phyloP scores from a whole-genome alignment of 345 rosid species.

The Microthlaspi erraticum region DNA sequence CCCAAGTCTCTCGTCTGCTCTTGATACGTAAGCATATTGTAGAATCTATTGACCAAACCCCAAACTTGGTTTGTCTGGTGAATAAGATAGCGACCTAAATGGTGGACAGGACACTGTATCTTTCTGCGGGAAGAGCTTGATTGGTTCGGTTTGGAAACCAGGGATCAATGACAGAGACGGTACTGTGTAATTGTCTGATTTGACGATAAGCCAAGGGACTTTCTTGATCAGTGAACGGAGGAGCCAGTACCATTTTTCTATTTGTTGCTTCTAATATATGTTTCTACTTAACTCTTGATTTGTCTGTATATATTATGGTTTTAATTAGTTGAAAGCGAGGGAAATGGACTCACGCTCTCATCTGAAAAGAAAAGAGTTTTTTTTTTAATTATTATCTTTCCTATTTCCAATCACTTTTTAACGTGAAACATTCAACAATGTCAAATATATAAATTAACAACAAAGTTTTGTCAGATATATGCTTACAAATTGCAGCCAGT shows the following conservation, averaged over 20 bases:
- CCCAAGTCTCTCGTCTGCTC: slow-evolving; percentile 42
- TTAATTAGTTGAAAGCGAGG: slow-evolving; percentile 3
- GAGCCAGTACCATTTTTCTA: too few relatives aligned
- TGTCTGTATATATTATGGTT: background rate
- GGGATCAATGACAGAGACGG: slow-evolving; percentile 45
- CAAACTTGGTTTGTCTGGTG: slow-evolving; percentile 50
- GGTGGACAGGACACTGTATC: slow-evolving; percentile 47
- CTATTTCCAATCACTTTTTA: background rate
- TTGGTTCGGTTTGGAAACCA: slow-evolving; percentile 23
- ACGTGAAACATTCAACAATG: too few relatives aligned
- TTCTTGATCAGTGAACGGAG: background rate
- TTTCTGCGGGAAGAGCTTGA: slow-evolving; percentile 38
- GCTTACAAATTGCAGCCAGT: too few relatives aligned
- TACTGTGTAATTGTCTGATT: slow-evolving; percentile 22
- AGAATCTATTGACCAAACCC: slow-evolving; percentile 44
- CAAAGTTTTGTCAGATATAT: too few relatives aligned
- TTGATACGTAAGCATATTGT: slow-evolving; percentile 31
- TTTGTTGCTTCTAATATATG: too few relatives aligned
- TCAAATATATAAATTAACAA: too few relatives aligned
- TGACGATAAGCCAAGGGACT: slow-evolving; percentile 47
- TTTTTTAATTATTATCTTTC: background rate
- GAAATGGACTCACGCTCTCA: background rate
- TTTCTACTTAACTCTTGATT: background rate
- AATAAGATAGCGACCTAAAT: slow-evolving; percentile 43
- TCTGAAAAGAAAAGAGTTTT: background rate